These are phyloP conservation scores for Cucurbitaria berberidis DNA, from an alignment of 2,329 filamentous ascomycete species.

Conservation along the genomic window DNA sequence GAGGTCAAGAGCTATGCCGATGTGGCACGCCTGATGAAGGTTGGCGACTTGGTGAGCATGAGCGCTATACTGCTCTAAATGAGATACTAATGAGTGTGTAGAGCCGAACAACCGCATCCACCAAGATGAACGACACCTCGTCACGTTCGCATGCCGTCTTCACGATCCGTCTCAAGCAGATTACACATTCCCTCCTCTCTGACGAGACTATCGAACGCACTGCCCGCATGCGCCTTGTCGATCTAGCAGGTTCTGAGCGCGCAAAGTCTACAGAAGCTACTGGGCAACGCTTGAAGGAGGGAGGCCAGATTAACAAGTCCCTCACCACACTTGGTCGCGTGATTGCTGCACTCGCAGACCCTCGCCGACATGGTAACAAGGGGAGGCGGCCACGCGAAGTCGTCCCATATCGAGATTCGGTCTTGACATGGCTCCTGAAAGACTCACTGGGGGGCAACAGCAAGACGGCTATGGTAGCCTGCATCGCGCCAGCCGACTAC, in stretches of 20 bases:
- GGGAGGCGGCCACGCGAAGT: slow-evolving; percentile 62
- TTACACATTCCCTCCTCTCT: slow-evolving; percentile 95
- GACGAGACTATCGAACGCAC: slow-evolving; percentile 96
- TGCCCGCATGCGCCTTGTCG: slow-evolving; percentile 91
- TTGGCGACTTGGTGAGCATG: slow-evolving; percentile 69
- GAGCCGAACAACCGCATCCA: slow-evolving; percentile 87
- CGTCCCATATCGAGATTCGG: slow-evolving; percentile 92
- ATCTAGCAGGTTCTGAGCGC: slow-evolving; percentile 91
- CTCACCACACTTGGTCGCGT: slow-evolving; percentile 94
- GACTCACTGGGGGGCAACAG: slow-evolving; percentile 95
- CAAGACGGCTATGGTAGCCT: slow-evolving; percentile 99
- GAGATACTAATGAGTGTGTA: slow-evolving; percentile 18
- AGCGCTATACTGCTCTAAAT: background rate
- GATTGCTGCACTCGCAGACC: slow-evolving; percentile 84
- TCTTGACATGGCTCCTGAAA: slow-evolving; percentile 85
- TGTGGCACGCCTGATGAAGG: slow-evolving; percentile 88
- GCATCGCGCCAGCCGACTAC: slow-evolving; percentile 93
- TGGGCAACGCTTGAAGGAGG: slow-evolving; percentile 86
- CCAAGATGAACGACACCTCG: slow-evolving; percentile 99
- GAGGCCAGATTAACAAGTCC: slow-evolving; percentile 99
- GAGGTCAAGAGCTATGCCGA: slow-evolving; percentile 87
- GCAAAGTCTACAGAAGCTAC: slow-evolving; percentile 96
- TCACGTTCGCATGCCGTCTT: slow-evolving; percentile 97
- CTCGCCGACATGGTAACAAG: slow-evolving; percentile 59
- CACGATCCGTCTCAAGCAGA: slow-evolving; percentile 97